phyloP scores from a whole-genome alignment of 73 alveolate genomes.

The Uronychia setigera region DNA sequence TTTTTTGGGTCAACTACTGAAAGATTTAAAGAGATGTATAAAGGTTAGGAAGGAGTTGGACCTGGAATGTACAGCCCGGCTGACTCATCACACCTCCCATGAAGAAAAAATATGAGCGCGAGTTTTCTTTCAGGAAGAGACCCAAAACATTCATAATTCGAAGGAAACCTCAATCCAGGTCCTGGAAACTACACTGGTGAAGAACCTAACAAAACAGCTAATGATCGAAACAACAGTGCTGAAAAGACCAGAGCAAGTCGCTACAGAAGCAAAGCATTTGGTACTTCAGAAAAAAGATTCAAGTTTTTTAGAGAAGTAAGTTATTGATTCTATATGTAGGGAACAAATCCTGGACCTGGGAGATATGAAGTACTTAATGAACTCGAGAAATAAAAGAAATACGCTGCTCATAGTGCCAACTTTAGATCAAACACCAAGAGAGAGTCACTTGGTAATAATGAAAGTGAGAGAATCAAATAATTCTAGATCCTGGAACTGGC shows the following conservation, averaged over 20 bases:
- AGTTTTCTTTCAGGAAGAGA: not conserved
- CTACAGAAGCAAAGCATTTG: not conserved
- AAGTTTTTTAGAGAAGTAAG: not conserved
- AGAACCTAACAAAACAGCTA: not conserved
- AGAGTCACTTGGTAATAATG: not conserved
- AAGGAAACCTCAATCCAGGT: not conserved
- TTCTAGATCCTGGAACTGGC: not conserved
- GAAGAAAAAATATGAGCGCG: not conserved
- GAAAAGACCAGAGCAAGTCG: not conserved
- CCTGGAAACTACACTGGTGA: not conserved
- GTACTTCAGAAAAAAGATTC: not conserved
- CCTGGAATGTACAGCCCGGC: not conserved
- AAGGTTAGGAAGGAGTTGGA: not conserved
- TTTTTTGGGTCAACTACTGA: not conserved
- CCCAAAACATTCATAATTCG: not conserved
- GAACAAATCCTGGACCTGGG: not conserved
- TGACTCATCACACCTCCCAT: not conserved
- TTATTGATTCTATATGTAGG: not conserved
- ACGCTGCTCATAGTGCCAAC: not conserved
- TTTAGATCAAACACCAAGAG: not conserved
- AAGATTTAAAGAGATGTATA: not conserved
- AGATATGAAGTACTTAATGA: not conserved
- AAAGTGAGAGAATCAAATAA: not conserved
- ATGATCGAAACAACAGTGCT: not conserved
- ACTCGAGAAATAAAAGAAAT: not conserved